Base-by-base conservation (phyloP, 1,139 yeast species). In the Arxiozyma heterogenica region DNA sequence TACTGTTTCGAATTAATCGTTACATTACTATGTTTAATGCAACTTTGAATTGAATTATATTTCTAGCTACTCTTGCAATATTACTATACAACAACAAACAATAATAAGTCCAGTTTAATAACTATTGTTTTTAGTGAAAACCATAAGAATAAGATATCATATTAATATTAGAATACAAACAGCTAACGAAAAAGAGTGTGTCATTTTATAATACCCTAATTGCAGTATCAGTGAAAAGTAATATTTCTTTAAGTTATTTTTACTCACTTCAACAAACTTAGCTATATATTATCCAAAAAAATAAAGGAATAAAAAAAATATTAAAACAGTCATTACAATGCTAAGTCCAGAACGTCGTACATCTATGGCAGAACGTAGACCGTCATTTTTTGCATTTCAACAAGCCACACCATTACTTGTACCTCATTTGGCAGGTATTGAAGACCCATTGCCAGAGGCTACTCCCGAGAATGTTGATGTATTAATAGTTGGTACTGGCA, bases 401-500 rank as follows among this genome's bases (percentile, higher is more conserved):
- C 59, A 57, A 38, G 52, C 56, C 12, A 70, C 86, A 58, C 88
- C 94, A 7, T 78, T 89, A 17, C 81, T 85, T 45, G 89, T 89
- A 41, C 97, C 97, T 6, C 90, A 84, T 56, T 74, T 86, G 54
- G 87, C 89, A 0, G 93, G 91, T 2, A 76, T 84, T 54, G 93
- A 86, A 61, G 80, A 83, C 59, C 90, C 93, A 2, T 76, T 73
- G 41, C 74, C 76, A 1, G 74, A 71, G 44, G 62, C 70, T 1
- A 72, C 75, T 49, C 80, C 87, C 17, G 85, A 83, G 53, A 77
- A 80, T 55, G 88, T 89, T 64, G 99, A 93, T 66, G 96, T 93
- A 27, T 76, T 93, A 49, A 85, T 93, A 55, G 79, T 86, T 61
- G 98, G 99, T 41, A 93, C 98, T 0, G 98, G 98, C 1, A 75